Base-by-base conservation (phyloP, 2,329 filamentous ascomycete species). In the Didymella exigua region DNA sequence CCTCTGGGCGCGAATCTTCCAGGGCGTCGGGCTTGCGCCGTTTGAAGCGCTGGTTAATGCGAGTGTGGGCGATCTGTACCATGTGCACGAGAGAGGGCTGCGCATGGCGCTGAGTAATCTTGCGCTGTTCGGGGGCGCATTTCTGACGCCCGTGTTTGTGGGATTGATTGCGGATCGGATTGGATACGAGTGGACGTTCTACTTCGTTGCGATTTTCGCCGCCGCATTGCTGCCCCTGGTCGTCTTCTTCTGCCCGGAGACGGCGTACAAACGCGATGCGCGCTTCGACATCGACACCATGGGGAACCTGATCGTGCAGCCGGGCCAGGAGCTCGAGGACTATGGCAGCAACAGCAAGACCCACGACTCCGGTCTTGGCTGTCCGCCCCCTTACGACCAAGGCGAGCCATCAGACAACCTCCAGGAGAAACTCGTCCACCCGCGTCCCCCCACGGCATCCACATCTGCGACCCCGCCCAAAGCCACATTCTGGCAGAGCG, bases 41-140 rank as follows among this genome's bases (percentile, higher is more conserved):
- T 97, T 95, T 62, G 93, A 98, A 76, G 90, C 90, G 1, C 79
- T 97, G 21, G 88, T 97, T 54, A 96, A 96, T 74, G 91, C 91
- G 0, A 88, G 86, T 43, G 90, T 97, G 6, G 93, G 92, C 34
- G 93, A 98, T 73, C 73, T 98, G 46, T 97, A 93, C 76, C 95
- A 88, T 74, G 91, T 97, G 23, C 93, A 93, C 77, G 86, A 90
- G 79, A 84, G 90, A 47, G 92, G 93, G 27, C 85, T 89, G 63
- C 85, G 93, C 51, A 97, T 97, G 93, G 93, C 93, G 0, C 81
- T 96, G 49, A 82, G 82, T 3, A 90, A 89, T 66, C 80, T 89
- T 26, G 82, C 85, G n/a, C 77, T 90, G 2, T 90, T 89, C 60
- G 88, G 88, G 2, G 86, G 86, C 14, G 84, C 86, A 1, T 90